A percentile compares a stretch with the other conserved stretches of the same genome.
Evolutionary conservation across 495 filamentous ascomycete genomes (phyloP).

Genomic region (Glarea lozoyensis): DNA sequence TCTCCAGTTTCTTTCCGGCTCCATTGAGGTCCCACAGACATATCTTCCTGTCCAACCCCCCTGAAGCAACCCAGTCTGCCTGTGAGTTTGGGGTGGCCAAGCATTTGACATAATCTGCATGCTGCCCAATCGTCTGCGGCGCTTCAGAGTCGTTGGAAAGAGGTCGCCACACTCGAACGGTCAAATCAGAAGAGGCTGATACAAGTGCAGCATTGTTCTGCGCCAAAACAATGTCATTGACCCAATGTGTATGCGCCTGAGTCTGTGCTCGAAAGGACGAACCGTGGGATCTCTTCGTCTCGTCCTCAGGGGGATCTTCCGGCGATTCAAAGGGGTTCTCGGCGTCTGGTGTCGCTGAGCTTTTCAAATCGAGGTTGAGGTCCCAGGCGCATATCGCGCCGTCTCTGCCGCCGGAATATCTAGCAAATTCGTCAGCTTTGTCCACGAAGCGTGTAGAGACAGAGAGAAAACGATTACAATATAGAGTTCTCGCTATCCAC

Average conservation of each 20-base stretch:
- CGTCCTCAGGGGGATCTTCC: conserved; percentile 22
- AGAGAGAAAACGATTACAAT: conserved; percentile 64
- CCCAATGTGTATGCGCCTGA: conserved; percentile 98
- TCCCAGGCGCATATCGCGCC: conserved; percentile 96
- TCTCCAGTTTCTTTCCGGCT: conserved; percentile 72
- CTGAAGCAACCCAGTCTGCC: conserved; percentile 90
- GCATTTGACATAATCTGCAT: conserved; percentile 94
- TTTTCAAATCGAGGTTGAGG: conserved; percentile 45
- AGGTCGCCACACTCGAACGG: conserved; percentile 93
- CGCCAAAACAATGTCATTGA: conserved; percentile 90
- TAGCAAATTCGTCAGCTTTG: conserved; percentile 26
- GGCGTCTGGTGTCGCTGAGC: conserved; percentile 13
- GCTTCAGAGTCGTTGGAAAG: conserved; percentile 54
- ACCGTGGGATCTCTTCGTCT: conserved; percentile 25
- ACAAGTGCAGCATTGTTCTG: conserved; percentile 77
- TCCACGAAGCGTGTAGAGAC: conserved; percentile 6
- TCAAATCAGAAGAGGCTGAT: conserved; percentile 91
- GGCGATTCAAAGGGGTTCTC: conserved; percentile 26
- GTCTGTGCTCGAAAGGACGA: conserved; percentile 81
- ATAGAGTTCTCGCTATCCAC: conserved; percentile 79
- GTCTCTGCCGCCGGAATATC: conserved; percentile 93
- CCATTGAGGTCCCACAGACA: conserved; percentile 89
- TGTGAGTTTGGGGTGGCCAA: conserved; percentile 64
- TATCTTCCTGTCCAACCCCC: conserved; percentile 87
- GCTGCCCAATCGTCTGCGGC: conserved; percentile 80